Conservation (phyloP, 768 basidiomycete genomes). For the Leccinum obscurum region DNA sequence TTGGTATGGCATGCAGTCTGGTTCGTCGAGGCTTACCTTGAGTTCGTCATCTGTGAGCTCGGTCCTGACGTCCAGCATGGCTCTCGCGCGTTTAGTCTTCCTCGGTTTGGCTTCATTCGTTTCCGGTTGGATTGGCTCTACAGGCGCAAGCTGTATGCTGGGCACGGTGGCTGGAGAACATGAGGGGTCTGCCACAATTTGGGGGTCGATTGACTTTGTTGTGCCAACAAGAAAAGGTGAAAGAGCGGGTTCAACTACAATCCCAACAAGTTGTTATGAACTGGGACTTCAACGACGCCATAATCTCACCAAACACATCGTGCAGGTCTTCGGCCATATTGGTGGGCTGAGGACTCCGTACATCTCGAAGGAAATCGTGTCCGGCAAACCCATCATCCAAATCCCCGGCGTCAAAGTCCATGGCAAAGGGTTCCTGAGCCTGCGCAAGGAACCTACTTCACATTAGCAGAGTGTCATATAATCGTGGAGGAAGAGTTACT, state of each 20-base stretch:
- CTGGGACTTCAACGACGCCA: neutral
- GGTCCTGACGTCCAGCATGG: slow-evolving; percentile 69
- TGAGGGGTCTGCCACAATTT: neutral
- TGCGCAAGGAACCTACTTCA: slow-evolving; percentile 15
- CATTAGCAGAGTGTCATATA: slow-evolving; percentile 13
- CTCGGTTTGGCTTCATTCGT: slow-evolving; percentile 9
- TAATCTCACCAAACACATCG: slow-evolving; percentile 10
- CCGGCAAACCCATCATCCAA: slow-evolving; percentile 27
- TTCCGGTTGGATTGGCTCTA: neutral
- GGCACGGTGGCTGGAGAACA: slow-evolving; percentile 6
- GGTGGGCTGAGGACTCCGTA: neutral
- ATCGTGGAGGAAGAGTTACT: slow-evolving; percentile 13
- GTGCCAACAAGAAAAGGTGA: slow-evolving; percentile 5
- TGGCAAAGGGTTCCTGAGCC: slow-evolving; percentile 19
- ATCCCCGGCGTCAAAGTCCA: slow-evolving; percentile 19
- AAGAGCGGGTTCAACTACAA: slow-evolving; percentile 6
- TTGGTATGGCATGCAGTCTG: slow-evolving; percentile 1
- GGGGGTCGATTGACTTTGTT: slow-evolving; percentile 9
- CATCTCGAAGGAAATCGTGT: slow-evolving; percentile 1
- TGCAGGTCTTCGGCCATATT: slow-evolving; percentile 2
- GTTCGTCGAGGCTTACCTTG: slow-evolving; percentile 44
- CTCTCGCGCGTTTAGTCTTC: slow-evolving; percentile 53
- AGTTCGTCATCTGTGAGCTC: slow-evolving; percentile 84
- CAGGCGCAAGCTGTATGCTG: neutral
- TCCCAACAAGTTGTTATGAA: neutral